Base-by-base conservation (phyloP, 2,329 filamentous ascomycete genomes). In the Fusarium temperatum region DNA sequence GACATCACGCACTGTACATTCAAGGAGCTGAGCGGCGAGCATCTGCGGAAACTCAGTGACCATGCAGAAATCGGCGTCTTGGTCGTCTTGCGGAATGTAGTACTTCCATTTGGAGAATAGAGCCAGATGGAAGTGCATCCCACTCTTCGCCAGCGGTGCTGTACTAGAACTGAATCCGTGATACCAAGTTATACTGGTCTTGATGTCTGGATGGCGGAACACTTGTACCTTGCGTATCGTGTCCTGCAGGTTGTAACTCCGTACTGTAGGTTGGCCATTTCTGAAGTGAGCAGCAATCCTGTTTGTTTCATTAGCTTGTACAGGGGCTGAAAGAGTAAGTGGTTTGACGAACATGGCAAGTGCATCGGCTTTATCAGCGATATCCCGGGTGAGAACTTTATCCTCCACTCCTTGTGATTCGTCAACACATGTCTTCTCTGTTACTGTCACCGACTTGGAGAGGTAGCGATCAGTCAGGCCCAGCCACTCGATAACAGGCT, bases 371-470 rank as follows among this genome's bases (percentile, higher is more conserved):
- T 38, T 59, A 6, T 6, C 3, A 4, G 24, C 6, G 1, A 59
- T 59, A 22, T 59, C 20, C 3, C 14, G 6, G 0, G 10, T 8
- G 2, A 59, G 13, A 36, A 8, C 18, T 0, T 0, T 48, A 6
- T 59, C 56, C 6, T 38, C n/a, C 1, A 11, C 15, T 5, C 30
- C 30, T 28, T 50, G 24, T 8, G 30, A 28, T 28, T 38, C 56
- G 7, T 59, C 42, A 24, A 50, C 30, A 2, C 30, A n/a, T 3
- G 42, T 35, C 12, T 50, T 50, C n/a, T 48, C 42, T 2, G 41
- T 38, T 17, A 47, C 11, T 20, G 36, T 38, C 2, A 22, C 38
- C 3, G n/a, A 10, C 13, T 38, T 36, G 2, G 56, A 59, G 11
- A 59, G 41, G 32, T 59, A 59, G 3, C 42, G 42, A 3, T 24